A percentile compares a stretch with the other conserved stretches of the same genome.
Evolutionary conservation across 176 grass and related monocot genomes (phyloP).

Genomic region (Calamus simplicifolius): DNA sequence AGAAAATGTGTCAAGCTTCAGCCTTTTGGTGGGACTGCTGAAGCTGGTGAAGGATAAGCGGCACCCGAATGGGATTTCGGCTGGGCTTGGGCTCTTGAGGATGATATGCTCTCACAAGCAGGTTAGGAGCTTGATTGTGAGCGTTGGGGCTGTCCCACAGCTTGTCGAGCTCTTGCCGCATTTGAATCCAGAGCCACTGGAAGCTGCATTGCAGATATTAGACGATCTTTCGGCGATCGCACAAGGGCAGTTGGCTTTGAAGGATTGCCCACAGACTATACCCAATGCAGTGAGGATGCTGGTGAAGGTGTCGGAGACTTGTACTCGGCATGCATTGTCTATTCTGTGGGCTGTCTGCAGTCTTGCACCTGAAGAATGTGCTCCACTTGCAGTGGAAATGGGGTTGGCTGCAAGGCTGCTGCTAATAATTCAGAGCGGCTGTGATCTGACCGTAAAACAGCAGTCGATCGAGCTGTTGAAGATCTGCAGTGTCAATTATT

Average conservation of each 20-base stretch:
- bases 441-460: constrained; percentile 68
- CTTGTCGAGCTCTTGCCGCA: constrained; percentile 61
- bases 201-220: constrained; percentile 57
- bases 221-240: constrained; percentile 39
- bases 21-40: constrained; percentile 69
- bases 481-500: constrained; percentile 68
- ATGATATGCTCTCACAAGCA: constrained; percentile 51
- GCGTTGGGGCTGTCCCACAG: constrained; percentile 61
- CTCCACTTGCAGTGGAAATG: constrained; percentile 49
- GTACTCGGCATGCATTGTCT: constrained; percentile 53
- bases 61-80: constrained; percentile 37
- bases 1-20: constrained; percentile 74
- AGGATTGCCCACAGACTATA: constrained; percentile 67
- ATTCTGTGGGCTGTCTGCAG: constrained; percentile 70
- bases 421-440: constrained; percentile 82
- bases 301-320: constrained; percentile 75
- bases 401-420: constrained; percentile 68
- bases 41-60: constrained; percentile 66
- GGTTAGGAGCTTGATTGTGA: constrained; percentile 45
- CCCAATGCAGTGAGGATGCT: constrained; percentile 58
- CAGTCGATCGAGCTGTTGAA: constrained; percentile 69
- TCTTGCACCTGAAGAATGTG: constrained; percentile 72
- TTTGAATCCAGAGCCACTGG: constrained; percentile 41
- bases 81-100: constrained; percentile 56
- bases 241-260: constrained; percentile 50